Evolutionary conservation across 2,329 filamentous ascomycete species (phyloP).

Genomic region (Chaetomiaceae sp.): DNA sequence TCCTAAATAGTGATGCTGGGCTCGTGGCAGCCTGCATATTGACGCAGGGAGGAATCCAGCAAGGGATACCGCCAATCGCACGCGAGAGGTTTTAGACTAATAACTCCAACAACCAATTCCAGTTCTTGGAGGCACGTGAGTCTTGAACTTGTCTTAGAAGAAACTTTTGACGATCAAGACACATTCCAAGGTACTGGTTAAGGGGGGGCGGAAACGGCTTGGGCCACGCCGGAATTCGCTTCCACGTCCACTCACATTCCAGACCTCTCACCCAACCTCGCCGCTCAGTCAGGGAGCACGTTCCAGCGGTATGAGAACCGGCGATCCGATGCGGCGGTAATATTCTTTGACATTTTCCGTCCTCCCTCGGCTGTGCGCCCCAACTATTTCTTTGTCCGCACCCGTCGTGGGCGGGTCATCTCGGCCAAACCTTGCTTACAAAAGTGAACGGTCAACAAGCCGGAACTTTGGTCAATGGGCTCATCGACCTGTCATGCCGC

Average conservation of each 20-base stretch:
- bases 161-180: constrained; percentile 14
- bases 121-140: constrained; percentile 3
- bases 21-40: constrained; percentile 5
- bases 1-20: constrained; percentile 46
- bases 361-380: constrained; percentile 8
- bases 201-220: constrained; percentile 19
- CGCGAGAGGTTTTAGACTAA: constrained; percentile 15
- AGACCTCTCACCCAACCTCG: constrained; percentile 2
- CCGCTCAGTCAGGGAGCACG: constrained; percentile 5
- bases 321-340: constrained; percentile 15
- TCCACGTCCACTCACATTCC: constrained; percentile 20
- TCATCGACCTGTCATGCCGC: constrained; percentile 10
- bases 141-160: constrained; percentile 14
- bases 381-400: constrained; percentile 20
- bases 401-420: constrained; percentile 11
- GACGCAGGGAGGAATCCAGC: constrained; percentile 18
- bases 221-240: constrained; percentile 10
- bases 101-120: constrained; percentile 5
- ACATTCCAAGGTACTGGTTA: constrained; percentile 23
- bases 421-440: background rate
- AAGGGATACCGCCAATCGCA: constrained; percentile 19
- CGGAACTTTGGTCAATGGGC: constrained; percentile 16
- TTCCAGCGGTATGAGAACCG: constrained; percentile 17
- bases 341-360: constrained; percentile 21
- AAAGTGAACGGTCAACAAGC: constrained; percentile 6